A percentile compares a stretch with the other conserved stretches of the same genome.
These are phyloP conservation scores for Penicillium subrubescens DNA, from an alignment of 495 filamentous ascomycete genomes.

Conservation along the genomic window DNA sequence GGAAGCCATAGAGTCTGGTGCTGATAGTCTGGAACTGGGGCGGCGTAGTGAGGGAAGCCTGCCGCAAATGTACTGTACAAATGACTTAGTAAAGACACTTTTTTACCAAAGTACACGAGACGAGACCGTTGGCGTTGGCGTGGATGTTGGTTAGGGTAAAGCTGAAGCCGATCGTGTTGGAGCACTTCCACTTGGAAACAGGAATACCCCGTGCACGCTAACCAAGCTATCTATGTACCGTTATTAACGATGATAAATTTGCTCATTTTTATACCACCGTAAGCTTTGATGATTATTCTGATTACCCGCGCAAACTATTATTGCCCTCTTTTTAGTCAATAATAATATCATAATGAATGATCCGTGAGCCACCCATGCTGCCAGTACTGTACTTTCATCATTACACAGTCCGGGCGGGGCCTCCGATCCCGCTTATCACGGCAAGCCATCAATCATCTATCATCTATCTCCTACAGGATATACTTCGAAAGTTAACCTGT, in stretches of 20 bases:
- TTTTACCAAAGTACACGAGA: constrained; percentile 3
- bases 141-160: constrained; percentile 12
- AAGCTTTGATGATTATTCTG: background rate
- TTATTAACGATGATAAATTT: background rate
- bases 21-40: background rate
- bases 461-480: background rate
- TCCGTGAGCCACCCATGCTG: background rate
- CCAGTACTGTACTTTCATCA: constrained; percentile 8
- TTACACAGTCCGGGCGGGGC: constrained; percentile 27
- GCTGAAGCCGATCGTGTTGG: constrained; percentile 25
- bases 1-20: background rate
- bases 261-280: background rate
- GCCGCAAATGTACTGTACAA: background rate
- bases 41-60: background rate
- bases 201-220: background rate
- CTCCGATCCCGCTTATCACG: constrained; percentile 14
- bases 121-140: constrained; percentile 1
- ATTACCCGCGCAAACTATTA: background rate
- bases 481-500: constrained; percentile 14
- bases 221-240: background rate
- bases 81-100: background rate
- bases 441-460: constrained; percentile 20
- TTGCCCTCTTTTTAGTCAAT: background rate
- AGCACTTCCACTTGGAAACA: background rate
- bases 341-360: background rate